Base-by-base conservation (phyloP, 495 filamentous ascomycete species). In the Aeminium ludgeri region DNA sequence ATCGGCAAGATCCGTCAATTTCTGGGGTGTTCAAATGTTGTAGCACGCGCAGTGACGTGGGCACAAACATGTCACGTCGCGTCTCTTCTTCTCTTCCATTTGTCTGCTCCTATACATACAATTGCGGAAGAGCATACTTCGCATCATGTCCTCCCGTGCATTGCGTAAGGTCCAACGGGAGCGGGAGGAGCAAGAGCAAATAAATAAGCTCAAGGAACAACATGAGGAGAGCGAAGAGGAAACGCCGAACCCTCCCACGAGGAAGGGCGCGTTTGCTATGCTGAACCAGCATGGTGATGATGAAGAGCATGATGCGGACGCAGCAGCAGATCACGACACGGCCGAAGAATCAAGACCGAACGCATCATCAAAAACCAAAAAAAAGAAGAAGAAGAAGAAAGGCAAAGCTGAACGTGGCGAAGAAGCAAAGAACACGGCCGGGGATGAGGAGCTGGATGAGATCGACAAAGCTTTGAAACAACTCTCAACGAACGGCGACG, bases 391-490 rank as follows among this genome's bases (percentile, higher is more conserved):
- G 46, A 69, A 69, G 54, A 69, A 67, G 33, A 67, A 67, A 54
- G 62, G 57, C 45, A 66, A 65, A 51, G 53, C 16, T 47, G 49
- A 30, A 36, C 48, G 40, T 13, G 56, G 57, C 23, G 8, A 25
- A 25, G 23, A 25, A 25, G 45, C 17, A 3, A 38, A 44, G 20
- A 51, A 43, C n/a, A n/a, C n/a, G n/a, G 11, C 20, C 27, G 12
- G 17, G 19, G 17, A 29, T 33, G 41, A 41, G 27, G 20, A 69
- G 10, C 30, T 74, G 34, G 84, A 93, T 52, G 87, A 95, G 45
- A 91, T 95, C 41, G 86, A 95, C 55, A 61, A 62, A 38, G 86
- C 80, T 1, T 60, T 96, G 30, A 68, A 69, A 41, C 73, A 80
- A 45, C 64, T 96, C 32, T 44, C 46, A 6, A 47, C 38, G 10